Base-by-base conservation (phyloP, 179 eudicot species). In the Silene vulgaris region DNA sequence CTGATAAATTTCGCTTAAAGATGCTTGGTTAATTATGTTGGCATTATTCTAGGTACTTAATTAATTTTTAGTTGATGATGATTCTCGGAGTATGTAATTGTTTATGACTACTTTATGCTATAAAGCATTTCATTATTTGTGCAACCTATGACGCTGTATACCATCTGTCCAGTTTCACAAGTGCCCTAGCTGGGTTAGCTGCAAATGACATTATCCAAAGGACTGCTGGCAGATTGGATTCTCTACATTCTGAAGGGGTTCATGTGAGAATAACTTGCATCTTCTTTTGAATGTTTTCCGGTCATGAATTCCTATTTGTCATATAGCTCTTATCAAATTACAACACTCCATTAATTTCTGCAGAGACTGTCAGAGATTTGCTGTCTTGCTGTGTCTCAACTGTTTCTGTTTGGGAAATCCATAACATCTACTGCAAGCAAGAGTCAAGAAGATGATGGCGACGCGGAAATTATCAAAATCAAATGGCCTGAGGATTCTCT, bases 171-270 rank as follows among this genome's bases (percentile, higher is more conserved):
- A 96, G 99, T 77, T 96, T 96, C 77, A 83, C 99, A 14, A 90
- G 74, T 81, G 89, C 94, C 69, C 79, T 96, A 70, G 84, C 88
- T 23, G 99, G 98, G 60, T 78, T 83, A 60, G 83, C 90, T 77
- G 88, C 91, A 54, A 89, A 79, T 87, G 99, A 96, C 73, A 84
- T 96, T 65, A 71, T 89, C 72, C 99, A 90, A 66, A 87, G 91
- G 85, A 96, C 97, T 67, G 69, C 90, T 76, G 89, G 96, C 56
- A 88, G 99, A 86, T 82, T 96, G 75, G 99, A 93, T 83, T 77
- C 99, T 80, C 86, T 96, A 74, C 99, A 96, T 77, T 96, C 99
- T 69, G 99, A 96, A 85, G 99, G 98, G 62, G 89, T 96, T 86
- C 99, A 96, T 83, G 99, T 93, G 83, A 78, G 56, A 19, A 75